Evolutionary conservation across 2,329 filamentous ascomycete genomes (phyloP), one percentile per base, ranked within the genome.

Genomic region (Neoscytalidium dimidiatum): DNA sequence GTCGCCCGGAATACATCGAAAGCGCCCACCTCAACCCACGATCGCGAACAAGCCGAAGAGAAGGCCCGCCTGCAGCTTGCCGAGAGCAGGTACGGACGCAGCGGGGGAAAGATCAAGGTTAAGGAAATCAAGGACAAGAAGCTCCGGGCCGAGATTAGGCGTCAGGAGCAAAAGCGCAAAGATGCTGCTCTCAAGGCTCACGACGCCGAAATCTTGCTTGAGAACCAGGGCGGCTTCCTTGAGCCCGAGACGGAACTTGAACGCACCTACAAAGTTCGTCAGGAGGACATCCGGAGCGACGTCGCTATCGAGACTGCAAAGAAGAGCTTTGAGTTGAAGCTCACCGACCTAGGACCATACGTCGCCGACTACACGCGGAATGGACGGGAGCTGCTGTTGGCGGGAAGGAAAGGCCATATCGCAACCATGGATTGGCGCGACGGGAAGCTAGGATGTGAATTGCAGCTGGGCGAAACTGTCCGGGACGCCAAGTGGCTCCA

Each of bases 391-490:
- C 80, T 99, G 68, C 81, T 99, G 62, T 83, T 99, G 35, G 93
- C 90, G 13, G 94, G 95, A 29, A 85, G 92, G 66, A 97, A 97
- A 79, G 95, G 95, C 14, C 95, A 99, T 86, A 84, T 99, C 69
- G 94, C 95, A 64, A 94, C 92, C 0, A 96, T 98, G 87, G 94
- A 99, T 79, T 99, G 95, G 94, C 85, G 94, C 68, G 90, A 91
- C 70, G 94, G 94, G 46, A 97, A 94, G 77, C 81, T 97, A 66
- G 92, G 92, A 6, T 97, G 93, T 75, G 95, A 99, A 77, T 73
- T 98, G 68, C 92, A 99, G 75, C 83, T 99, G 67, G 88, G 89
- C 58, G 95, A 99, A 82, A 98, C 93, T 0, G 85, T 98, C 13
- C 85, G 94, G 61, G 94, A 97, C 79, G 90, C 90, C 28, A 90